These are phyloP conservation scores for Fusarium euwallaceae DNA, from an alignment of 2,329 filamentous ascomycete genomes.

Conservation along the genomic window DNA sequence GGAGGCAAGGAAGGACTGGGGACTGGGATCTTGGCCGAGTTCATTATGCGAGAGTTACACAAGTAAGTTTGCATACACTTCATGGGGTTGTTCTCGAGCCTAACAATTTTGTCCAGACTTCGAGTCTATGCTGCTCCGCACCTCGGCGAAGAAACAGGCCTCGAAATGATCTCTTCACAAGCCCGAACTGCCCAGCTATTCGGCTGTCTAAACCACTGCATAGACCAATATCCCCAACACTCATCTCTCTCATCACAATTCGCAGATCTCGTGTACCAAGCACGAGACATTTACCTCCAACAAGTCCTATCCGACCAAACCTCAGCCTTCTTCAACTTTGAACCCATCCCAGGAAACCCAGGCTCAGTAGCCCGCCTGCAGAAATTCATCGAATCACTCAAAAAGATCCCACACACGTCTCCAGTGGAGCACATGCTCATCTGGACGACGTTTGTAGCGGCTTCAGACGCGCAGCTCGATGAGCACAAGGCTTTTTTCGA, in stretches of 20 bases:
- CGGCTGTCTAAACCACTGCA: constrained; percentile 40
- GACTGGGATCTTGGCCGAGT: constrained; percentile 30
- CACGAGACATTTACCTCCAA: constrained; percentile 85
- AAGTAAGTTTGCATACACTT: constrained; percentile 30
- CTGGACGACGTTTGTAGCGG: constrained; percentile 47
- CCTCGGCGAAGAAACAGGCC: constrained; percentile 41
- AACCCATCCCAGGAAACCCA: background rate
- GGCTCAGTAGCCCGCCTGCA: constrained; percentile 39
- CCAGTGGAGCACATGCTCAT: constrained; percentile 44
- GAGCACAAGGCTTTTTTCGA: constrained; percentile 46
- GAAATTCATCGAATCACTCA: constrained; percentile 43
- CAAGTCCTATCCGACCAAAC: constrained; percentile 61
- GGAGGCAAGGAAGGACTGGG: constrained; percentile 40
- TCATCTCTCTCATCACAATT: constrained; percentile 80
- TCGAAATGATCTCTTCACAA: constrained; percentile 42
- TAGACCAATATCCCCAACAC: constrained; percentile 81
- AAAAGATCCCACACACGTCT: constrained; percentile 34
- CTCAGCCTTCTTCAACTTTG: constrained; percentile 19
- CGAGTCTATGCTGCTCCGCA: constrained; percentile 44
- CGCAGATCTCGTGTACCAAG: constrained; percentile 86
- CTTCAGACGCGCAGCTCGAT: constrained; percentile 40
- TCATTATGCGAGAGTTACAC: constrained; percentile 44
- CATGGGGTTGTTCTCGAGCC: fast-evolving
- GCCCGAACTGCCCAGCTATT: constrained; percentile 37
- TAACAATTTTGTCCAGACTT: constrained; percentile 14